Percentiles rank a stretch among this genome's conserved stretches.
These are phyloP conservation scores for Cadophora luteo-olivacea DNA, from an alignment of 2,329 filamentous ascomycete species.

Conservation along the genomic window DNA sequence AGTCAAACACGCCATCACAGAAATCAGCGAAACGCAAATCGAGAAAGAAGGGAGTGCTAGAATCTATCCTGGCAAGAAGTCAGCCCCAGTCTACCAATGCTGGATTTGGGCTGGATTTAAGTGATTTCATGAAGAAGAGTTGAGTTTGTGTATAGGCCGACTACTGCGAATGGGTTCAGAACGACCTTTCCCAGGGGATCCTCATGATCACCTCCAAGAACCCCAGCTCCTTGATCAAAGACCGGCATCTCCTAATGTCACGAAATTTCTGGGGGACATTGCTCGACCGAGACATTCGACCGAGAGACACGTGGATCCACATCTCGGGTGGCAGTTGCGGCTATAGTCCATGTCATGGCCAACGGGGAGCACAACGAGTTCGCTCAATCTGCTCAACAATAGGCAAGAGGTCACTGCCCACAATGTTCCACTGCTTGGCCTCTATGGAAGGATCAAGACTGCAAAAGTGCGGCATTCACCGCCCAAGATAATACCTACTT, in stretches of 20 bases:
- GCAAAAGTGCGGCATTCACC: too few relatives aligned
- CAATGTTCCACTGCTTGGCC: not conserved
- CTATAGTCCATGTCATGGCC: not conserved
- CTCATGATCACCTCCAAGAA: not conserved
- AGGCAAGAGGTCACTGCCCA: not conserved
- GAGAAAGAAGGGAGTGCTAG: slow-evolving; percentile 66
- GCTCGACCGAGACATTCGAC: not conserved
- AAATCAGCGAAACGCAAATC: slow-evolving; percentile 68
- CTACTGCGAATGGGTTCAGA: not conserved
- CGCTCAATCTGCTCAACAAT: not conserved
- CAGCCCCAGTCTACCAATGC: slow-evolving; percentile 38
- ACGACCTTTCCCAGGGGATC: not conserved
- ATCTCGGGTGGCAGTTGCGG: not conserved
- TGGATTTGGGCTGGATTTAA: slow-evolving; percentile 47
- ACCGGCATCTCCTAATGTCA: not conserved
- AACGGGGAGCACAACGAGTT: not conserved
- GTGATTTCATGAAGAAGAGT: slow-evolving; percentile 49
- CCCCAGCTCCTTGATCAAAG: not conserved
- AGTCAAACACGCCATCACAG: slow-evolving; percentile 53
- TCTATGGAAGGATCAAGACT: too few relatives aligned
- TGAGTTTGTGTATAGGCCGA: not conserved
- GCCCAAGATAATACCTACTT: too few relatives aligned
- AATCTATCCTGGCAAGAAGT: slow-evolving; percentile 59
- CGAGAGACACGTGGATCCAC: not conserved
- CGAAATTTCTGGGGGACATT: not conserved